Evolutionary conservation across 805 yeast genomes (phyloP), one percentile per base, ranked within the genome.

Genomic region (Henningerozyma blattae): DNA sequence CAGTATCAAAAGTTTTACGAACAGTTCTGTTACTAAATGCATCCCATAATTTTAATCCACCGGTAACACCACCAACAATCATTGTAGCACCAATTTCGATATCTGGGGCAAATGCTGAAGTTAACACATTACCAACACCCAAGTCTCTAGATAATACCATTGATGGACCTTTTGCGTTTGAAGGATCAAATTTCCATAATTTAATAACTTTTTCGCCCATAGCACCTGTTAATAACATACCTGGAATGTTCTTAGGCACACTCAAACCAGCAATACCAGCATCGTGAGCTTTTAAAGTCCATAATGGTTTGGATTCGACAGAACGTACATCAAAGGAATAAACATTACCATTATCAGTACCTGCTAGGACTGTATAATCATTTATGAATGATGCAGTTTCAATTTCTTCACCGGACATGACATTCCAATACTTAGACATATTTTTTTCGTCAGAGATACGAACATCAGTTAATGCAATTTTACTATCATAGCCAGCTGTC

Each of bases 221-320:
- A 5, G 95, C 94, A 33, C 91, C 77, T 1, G 97, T 84, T 17
- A 77, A 74, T 51, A 91, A 58, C 66, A 83, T 61, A 15, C 89
- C 91, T 18, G 77, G 76, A 22, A 85, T 54, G 51, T 64, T 70
- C 18, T 54, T 52, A 59, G 84, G 87, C 25, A 77, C 68, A 44
- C 78, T 79, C 45, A 91, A 68, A 2, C 89, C 67, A 4, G 95
- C 79, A 40, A 91, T 79, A 40, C 94, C 96, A 3, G 94, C 72
- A 60, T 91, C 97, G 56, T 91, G 98, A 2, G 97, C 97, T 58
- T 91, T 95, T 46, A 91, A 66, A 3, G 94, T 84, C 98, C 98
- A 91, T 22, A 89, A 48, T 15, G 96, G 87, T 43, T 68, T 70
- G 37, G 66, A 62, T 26, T 66, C 71, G 20, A 44, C 48, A 33